Base-by-base conservation (phyloP, 2,329 filamentous ascomycete genomes). In the Cytospora mali region DNA sequence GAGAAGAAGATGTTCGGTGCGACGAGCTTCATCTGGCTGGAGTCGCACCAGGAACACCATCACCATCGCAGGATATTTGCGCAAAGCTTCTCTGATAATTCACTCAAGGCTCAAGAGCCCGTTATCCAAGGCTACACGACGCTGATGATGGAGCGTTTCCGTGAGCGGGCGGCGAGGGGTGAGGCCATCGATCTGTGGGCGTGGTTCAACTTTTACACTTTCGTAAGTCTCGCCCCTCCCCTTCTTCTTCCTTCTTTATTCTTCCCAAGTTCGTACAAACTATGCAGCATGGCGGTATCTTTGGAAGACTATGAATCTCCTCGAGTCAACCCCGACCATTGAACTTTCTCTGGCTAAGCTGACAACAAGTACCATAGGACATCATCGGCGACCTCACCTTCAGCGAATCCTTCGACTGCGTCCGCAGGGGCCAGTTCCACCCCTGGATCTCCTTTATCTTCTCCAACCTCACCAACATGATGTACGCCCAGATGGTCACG, bases 61-160 rank as follows among this genome's bases (percentile, higher is more conserved):
- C 61, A 67, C 3, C 69, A 70, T 31, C 70, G 71, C 23, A 66
- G 66, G 42, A 60, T 69, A 14, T 58, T 72, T 1, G 53, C 67
- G 9, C 66, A 67, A 21, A 68, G 68, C 31, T 73, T 73, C 61
- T 73, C 71, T 4, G 71, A 72, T 10, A 59, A 68, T 49, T 68
- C 69, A 1, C 56, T 72, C 53, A 66, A 64, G 27, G 67, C 66
- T 6, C 69, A 73, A 33, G 69, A 71, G 55, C 66, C 67, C 46
- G 60, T 70, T 50, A 66, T 72, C 13, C 27, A 50, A 3, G 50
- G 54, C 6, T 67, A 68, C 31, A 61, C 69, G 16, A 49, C 64
- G 25, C 61, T 68, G 23, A 56, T 72, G 31, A 52, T 69, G 16
- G n/a, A 54, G 39, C 63, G 65, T 23, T 62, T 71, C 54, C 46